Evolutionary conservation across 805 yeast species (phyloP), one percentile per base, ranked within the genome.

Genomic region (Pichia californica): DNA sequence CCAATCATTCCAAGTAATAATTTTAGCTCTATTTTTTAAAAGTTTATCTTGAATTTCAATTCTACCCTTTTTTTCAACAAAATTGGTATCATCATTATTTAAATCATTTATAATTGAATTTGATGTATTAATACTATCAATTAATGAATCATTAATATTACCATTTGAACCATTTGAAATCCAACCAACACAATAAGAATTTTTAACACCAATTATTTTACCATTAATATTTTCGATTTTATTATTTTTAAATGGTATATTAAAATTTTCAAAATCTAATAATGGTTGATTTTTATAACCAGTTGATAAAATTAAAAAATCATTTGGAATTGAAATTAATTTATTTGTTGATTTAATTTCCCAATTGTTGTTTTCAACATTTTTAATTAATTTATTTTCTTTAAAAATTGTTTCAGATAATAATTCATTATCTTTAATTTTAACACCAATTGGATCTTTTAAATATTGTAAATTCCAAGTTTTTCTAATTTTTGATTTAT

Each of bases 101-200:
- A 57, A 25, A 30, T 88, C 95, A 30, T 71, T 66, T 15, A 79
- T 55, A 0, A 93, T 69, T 11, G 70, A 64, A 23, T 79, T 86
- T 0, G 88, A 91, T 0, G 91, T 81, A 8, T 77, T 74, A 49
- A 81, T 81, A 1, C 96, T 77, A 46, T 84, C 88, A 73, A 82
- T 74, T 83, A 91, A 85, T 0, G 98, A 88, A 13, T 86, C 73
- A 15, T 95, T 94, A 51, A 93, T 93, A 4, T 88, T 94, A 1
- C 99, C 99, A 25, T 74, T 74, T 7, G 95, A 84, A 1, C 95
- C 95, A 40, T 76, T 79, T 44, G 83, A 78, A 37, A 88, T 81
- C 99, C 99, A 93, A 0, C 99, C 99, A 8, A 88, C 69, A 2
- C 85, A 80, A 53, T 88, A 91, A 46, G 87, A 64, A 0, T 87